These are phyloP conservation scores for Colletotrichum euphorbiae DNA, from an alignment of 2,329 filamentous ascomycete genomes.

Conservation along the genomic window DNA sequence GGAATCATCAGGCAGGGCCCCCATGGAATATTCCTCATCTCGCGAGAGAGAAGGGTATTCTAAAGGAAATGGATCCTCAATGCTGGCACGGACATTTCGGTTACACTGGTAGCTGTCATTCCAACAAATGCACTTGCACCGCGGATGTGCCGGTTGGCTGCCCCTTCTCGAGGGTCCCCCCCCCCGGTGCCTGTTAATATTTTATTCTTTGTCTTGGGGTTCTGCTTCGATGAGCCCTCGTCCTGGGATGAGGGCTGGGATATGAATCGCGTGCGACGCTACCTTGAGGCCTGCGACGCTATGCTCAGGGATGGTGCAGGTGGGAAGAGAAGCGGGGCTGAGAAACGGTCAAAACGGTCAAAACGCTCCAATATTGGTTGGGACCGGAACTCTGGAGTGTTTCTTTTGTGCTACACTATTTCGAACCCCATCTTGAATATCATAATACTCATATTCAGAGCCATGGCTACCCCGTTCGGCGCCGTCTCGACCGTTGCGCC, in stretches of 20 bases:
- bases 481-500: slow-evolving; percentile 6
- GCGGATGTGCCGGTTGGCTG: slow-evolving; percentile 40
- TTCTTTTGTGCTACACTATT: neutral
- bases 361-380: slow-evolving; percentile 22
- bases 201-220: neutral
- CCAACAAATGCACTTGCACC: slow-evolving; percentile 37
- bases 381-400: neutral
- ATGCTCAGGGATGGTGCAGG: neutral
- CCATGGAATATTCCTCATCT: slow-evolving; percentile 5
- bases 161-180: neutral
- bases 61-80: slow-evolving; percentile 3
- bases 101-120: slow-evolving; percentile 34
- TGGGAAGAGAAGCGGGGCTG: slow-evolving; percentile 2
- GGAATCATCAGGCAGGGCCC: neutral
- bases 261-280: slow-evolving; percentile 34
- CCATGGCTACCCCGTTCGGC: neutral
- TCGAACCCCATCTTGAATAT: no score
- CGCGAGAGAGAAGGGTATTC: neutral
- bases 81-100: slow-evolving; percentile 22
- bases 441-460: no score
- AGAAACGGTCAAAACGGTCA: neutral
- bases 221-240: slow-evolving; percentile 6
- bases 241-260: slow-evolving; percentile 20
- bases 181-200: neutral
- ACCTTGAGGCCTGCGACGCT: slow-evolving; percentile 26